phyloP scores from a whole-genome alignment of 164 flowering plant genomes.

The Cinnamomum micranthum region DNA sequence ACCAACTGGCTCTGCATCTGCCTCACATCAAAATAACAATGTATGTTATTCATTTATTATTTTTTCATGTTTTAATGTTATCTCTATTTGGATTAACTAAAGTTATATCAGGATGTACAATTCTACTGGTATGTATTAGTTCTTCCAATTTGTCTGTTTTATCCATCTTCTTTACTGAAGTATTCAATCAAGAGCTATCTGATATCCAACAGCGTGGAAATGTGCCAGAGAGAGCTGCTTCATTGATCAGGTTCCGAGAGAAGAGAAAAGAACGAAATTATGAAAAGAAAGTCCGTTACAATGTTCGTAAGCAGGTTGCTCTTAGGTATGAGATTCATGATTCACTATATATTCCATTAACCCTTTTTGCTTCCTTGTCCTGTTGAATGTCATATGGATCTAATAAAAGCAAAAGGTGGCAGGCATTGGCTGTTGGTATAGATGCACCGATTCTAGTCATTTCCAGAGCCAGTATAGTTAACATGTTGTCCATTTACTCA shows the following conservation, averaged over 20 bases:
- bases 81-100: no score
- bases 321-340: slow-evolving; percentile 6
- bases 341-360: no score
- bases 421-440: background rate
- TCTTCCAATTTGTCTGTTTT: background rate
- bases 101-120: no score
- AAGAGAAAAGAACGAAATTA: slow-evolving; percentile 16
- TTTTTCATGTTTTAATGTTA: background rate
- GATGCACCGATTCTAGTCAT: background rate
- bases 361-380: background rate
- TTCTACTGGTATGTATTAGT: background rate
- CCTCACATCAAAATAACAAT: slow-evolving; percentile 9
- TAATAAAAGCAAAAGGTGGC: background rate
- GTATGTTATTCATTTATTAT: background rate
- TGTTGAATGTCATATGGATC: background rate
- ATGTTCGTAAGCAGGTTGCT: slow-evolving; percentile 15
- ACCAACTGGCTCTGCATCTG: background rate
- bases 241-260: slow-evolving; percentile 17
- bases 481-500: background rate
- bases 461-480: background rate
- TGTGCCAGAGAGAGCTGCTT: slow-evolving; percentile 7
- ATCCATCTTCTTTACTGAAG: background rate
- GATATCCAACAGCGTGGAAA: slow-evolving; percentile 5
- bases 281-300: slow-evolving; percentile 13
- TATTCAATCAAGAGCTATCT: background rate